Base-by-base conservation (phyloP, 2,329 filamentous ascomycete species). In the Alternaria atra region DNA sequence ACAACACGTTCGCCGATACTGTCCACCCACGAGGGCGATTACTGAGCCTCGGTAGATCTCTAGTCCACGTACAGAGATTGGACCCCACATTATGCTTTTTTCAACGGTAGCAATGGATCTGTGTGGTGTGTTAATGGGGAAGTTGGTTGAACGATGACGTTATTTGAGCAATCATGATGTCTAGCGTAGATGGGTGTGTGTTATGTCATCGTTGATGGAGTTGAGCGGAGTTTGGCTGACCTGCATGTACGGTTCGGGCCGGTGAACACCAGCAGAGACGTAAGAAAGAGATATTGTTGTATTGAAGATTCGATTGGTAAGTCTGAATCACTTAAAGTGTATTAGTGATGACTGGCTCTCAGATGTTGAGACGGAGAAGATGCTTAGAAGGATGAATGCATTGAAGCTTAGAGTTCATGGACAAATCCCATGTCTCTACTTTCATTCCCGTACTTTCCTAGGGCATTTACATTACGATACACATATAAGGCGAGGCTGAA, bases 191-290 rank as follows among this genome's bases (percentile, higher is more conserved):
- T 32, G 12, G n/a, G 7, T 17, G 13, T 17, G 30, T 23, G 15
- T 20, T 44, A 59, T 55, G 44, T 44, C 43, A 55, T 58, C n/a
- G 29, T 55, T 17, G 35, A 44, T 32, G 44, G 52, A 44, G 17
- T 35, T 59, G 50, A 43, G 15, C 51, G 37, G 35, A 53, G 29
- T 55, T 59, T 48, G 43, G n/a, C 13, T 5, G 13, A 17, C 30
- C 13, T 35, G 32, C 20, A 32, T 32, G 23, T 23, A 48, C 17
- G 29, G 29, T 48, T 48, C 46, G 7, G 20, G 46, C 46, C 30
- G 46, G 30, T 48, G 17, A 48, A 48, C 46, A 35, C 30, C 17
- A 4, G 25, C 13, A 35, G 44, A 48, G 20, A 48, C 29, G 44
- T 35, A 13, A n/a, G 12, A 48, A 34, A 25, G 30, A 35, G 30